Evolutionary conservation across 345 rosid species (phyloP).

Genomic region (Noccaea caerulescens): DNA sequence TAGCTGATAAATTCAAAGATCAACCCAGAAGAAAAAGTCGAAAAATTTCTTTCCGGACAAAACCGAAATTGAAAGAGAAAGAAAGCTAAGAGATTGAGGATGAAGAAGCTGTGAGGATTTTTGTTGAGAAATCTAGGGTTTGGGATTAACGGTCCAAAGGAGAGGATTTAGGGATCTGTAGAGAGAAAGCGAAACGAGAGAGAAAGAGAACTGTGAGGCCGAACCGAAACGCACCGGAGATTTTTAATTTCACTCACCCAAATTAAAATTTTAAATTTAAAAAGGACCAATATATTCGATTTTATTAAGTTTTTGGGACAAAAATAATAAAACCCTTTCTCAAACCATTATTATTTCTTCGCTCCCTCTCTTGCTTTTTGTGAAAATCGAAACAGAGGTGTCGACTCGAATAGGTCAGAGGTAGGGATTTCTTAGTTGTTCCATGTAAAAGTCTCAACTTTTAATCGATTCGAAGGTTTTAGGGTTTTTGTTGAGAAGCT

Average conservation of each 20-base stretch:
- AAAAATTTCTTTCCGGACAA: not conserved
- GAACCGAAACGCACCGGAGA: conserved; percentile 2
- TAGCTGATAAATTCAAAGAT: conserved; percentile 35
- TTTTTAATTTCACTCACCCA: conserved; percentile 23
- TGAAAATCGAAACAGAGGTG: conserved; percentile 8
- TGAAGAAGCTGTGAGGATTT: conserved; percentile 10
- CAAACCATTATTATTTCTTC: not conserved
- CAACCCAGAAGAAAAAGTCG: conserved; percentile 19
- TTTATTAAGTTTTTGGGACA: not conserved
- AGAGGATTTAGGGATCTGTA: conserved; percentile 40
- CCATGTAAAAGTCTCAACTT: conserved; percentile 6
- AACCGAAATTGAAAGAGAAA: not conserved
- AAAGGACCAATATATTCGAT: conserved; percentile 19
- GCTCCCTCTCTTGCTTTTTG: not conserved
- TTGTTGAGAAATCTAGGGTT: conserved; percentile 6
- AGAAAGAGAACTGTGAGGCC: conserved; percentile 28
- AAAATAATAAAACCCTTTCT: conserved; percentile 3
- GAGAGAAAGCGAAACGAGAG: conserved; percentile 7
- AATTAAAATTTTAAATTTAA: not conserved
- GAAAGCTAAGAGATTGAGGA: conserved; percentile 1
- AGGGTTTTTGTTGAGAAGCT: conserved; percentile 15
- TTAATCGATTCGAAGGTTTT: conserved; percentile 13
- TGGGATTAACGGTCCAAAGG: conserved; percentile 34
- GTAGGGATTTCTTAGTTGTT: conserved; percentile 29
- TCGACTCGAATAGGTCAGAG: conserved; percentile 35